Conservation (phyloP, 768 basidiomycete genomes). For the Kwoniella pini region DNA sequence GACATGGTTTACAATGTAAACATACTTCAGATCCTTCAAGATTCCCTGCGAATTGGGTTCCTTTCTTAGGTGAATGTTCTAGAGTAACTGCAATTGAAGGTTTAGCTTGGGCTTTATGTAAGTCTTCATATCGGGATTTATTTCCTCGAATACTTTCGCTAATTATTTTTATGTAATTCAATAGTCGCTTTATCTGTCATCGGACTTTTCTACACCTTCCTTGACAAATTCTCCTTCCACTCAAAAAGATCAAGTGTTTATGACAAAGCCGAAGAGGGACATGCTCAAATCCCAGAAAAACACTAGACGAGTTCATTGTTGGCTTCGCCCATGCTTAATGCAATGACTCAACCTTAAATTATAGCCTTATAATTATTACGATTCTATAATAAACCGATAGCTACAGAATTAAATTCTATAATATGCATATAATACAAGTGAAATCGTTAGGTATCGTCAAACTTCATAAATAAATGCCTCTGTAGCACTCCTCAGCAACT, state of each 20-base stretch:
- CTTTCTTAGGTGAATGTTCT: conserved; percentile 30
- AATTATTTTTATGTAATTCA: background rate
- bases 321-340: too few relatives aligned
- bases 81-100: conserved; percentile 37
- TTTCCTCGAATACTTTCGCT: background rate
- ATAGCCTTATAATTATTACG: conserved; percentile 14
- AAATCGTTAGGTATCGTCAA: conserved; percentile 1
- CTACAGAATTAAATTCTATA: conserved; percentile 2
- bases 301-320: conserved; percentile 1
- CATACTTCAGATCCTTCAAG: conserved; percentile 18
- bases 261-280: conserved; percentile 23
- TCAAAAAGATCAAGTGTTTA: conserved; percentile 27
- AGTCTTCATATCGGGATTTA: conserved; percentile 15
- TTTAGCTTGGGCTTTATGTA: conserved; percentile 46
- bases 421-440: conserved; percentile 17
- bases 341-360: background rate
- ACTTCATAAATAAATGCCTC: too few relatives aligned
- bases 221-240: conserved; percentile 83
- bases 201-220: conserved; percentile 91
- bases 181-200: conserved; percentile 71
- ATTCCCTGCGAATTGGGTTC: conserved; percentile 28
- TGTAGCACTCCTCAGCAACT: conserved; percentile 14
- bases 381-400: background rate
- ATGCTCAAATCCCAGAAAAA: conserved; percentile 17
- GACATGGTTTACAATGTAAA: conserved; percentile 39